These are phyloP conservation scores for Fusarium proliferatum DNA, from an alignment of 2,329 filamentous ascomycete genomes.

Conservation along the genomic window DNA sequence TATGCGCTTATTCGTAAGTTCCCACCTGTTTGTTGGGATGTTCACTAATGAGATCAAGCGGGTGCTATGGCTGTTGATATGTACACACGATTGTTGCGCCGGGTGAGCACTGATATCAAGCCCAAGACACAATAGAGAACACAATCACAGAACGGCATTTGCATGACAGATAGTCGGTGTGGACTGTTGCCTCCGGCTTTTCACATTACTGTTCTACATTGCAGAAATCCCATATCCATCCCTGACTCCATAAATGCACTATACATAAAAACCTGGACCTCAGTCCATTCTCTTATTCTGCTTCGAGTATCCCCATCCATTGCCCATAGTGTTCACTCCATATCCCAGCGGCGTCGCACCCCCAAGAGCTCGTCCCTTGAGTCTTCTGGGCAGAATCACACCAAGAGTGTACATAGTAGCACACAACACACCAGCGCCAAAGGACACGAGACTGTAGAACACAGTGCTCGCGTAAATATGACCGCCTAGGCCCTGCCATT, in stretches of 20 bases:
- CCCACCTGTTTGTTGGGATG: not conserved
- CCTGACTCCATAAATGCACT: constrained; percentile 41
- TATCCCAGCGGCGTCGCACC: constrained; percentile 69
- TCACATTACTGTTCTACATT: constrained; percentile 28
- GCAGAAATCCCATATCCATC: constrained; percentile 23
- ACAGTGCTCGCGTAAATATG: constrained; percentile 72
- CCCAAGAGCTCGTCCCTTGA: constrained; percentile 63
- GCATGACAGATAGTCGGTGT: constrained; percentile 17
- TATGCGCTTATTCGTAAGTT: constrained; percentile 65
- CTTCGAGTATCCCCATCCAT: constrained; percentile 65
- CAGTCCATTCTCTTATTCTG: constrained; percentile 63
- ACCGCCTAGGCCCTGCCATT: constrained; percentile 73
- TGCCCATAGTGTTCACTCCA: constrained; percentile 63
- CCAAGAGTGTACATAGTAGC: constrained; percentile 71
- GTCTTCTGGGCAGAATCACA: constrained; percentile 65
- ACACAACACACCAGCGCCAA: constrained; percentile 65
- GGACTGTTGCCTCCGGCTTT: constrained; percentile 14
- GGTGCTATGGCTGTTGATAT: constrained; percentile 64
- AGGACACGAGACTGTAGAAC: constrained; percentile 70
- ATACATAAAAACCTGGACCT: not conserved
- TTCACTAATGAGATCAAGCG: constrained; percentile 52
- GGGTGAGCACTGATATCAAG: constrained; percentile 51
- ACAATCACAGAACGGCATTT: not conserved
- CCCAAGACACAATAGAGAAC: constrained; percentile 53
- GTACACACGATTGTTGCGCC: constrained; percentile 61